A percentile compares a stretch with the other conserved stretches of the same genome.
These are phyloP conservation scores for Zygosaccharomyces sapae DNA, from an alignment of 1,139 yeast species.

Conservation along the genomic window DNA sequence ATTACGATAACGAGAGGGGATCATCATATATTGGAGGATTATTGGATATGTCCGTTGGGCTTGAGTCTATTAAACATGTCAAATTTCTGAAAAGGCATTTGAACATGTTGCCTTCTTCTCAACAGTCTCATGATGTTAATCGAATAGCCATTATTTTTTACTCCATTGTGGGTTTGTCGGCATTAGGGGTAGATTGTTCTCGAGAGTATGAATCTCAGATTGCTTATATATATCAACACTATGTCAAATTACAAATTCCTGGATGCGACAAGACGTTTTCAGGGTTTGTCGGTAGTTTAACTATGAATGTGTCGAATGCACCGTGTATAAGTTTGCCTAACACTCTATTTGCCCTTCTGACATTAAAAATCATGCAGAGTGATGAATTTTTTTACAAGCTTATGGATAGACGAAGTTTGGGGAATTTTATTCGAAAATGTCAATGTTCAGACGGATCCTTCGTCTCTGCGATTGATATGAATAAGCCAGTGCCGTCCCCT, in stretches of 20 bases:
- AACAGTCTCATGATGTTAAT: slow-evolving; percentile 32
- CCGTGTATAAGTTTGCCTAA: slow-evolving; percentile 30
- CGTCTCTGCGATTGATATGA: slow-evolving; percentile 47
- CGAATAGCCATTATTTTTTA: slow-evolving; percentile 32
- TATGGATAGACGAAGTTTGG: slow-evolving; percentile 16
- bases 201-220: slow-evolving; percentile 15
- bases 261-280: slow-evolving; percentile 15
- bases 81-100: slow-evolving; percentile 31
- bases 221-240: slow-evolving; percentile 25
- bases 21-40: not conserved
- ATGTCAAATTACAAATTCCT: slow-evolving; percentile 8
- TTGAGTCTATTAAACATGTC: slow-evolving; percentile 22
- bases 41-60: slow-evolving; percentile 4
- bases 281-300: slow-evolving; percentile 29
- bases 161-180: slow-evolving; percentile 24
- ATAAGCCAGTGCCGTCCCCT: slow-evolving; percentile 33
- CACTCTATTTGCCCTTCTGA: slow-evolving; percentile 32
- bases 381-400: slow-evolving; percentile 15
- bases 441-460: slow-evolving; percentile 48
- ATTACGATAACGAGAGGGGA: not conserved
- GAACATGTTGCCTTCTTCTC: slow-evolving; percentile 26
- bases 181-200: slow-evolving; percentile 20
- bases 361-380: slow-evolving; percentile 20
- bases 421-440: slow-evolving; percentile 26
- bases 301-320: slow-evolving; percentile 15